Evolutionary conservation across 75 land plant genomes (phyloP).

Genomic region (Sequoiadendron giganteum): DNA sequence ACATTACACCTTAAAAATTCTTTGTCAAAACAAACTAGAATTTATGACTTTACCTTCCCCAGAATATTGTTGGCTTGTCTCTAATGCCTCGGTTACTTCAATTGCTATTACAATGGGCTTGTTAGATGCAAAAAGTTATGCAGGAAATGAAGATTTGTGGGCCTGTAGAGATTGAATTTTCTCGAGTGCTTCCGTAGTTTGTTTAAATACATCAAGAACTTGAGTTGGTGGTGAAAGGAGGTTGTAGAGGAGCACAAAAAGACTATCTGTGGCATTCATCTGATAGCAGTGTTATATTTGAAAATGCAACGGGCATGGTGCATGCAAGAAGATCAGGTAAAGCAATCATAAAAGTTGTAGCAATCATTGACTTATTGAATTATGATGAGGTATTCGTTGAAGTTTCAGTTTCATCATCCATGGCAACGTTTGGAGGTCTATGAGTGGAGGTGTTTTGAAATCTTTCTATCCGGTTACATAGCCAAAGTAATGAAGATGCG

Average conservation of each 20-base stretch:
- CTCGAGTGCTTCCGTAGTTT: constrained; percentile 72
- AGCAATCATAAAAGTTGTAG: constrained; percentile 65
- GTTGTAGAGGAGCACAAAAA: constrained; percentile 70
- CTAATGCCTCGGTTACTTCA: no score
- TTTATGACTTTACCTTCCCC: no score
- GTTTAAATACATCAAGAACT: constrained; percentile 64
- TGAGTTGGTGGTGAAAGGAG: constrained; percentile 68
- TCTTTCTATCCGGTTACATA: no score
- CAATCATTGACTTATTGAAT: constrained; percentile 64
- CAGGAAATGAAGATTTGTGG: constrained; percentile 72
- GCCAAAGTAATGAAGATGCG: no score
- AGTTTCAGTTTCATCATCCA: no score
- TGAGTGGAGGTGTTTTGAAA: no score
- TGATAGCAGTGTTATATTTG: constrained; percentile 51
- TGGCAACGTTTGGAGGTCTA: no score
- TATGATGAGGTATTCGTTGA: constrained; percentile 51
- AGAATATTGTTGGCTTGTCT: no score
- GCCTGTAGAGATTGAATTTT: constrained; percentile 44
- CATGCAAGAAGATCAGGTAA: constrained; percentile 67
- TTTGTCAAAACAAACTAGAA: no score
- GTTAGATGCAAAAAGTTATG: constrained; percentile 14
- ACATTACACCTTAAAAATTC: no score
- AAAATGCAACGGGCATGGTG: constrained; percentile 61
- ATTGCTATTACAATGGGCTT: no score
- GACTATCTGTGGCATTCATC: constrained; percentile 88